Base-by-base conservation (phyloP, 2,329 filamentous ascomycete species). In the Beauveria asiatica region DNA sequence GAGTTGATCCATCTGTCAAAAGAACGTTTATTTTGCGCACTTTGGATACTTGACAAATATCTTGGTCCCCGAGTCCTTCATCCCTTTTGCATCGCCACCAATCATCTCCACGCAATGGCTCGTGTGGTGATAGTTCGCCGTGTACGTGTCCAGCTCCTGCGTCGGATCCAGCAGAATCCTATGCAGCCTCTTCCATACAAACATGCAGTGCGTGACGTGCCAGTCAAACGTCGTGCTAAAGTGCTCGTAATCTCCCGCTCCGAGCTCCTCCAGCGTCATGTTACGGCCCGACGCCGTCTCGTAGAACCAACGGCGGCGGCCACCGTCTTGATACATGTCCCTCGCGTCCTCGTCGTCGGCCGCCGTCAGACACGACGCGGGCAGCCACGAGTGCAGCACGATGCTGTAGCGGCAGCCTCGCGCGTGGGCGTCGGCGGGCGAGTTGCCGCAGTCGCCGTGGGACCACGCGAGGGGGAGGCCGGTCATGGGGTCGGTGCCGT, bases 311-410 rank as follows among this genome's bases (percentile, higher is more conserved):
- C 41, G 37, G 1, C 11, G 52, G 30, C 64, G 65, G 13, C 41
- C 30, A 1, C 30, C 52, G 30, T 55, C 63, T 3, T 42, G 11
- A 48, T 69, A 67, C 65, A 67, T 68, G 37, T 62, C 42, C 39
- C 59, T 61, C 1, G 65, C 65, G 49, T 70, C 68, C 17, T 66
- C 65, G 0, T 60, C 51, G 53, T 67, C 65, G 25, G 55, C 64
- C 4, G 56, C 62, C 2, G 62, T 63, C 10, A 65, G 62, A 39
- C 65, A 67, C 17, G 51, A 25, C 25, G 52, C 51, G 1, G 65
- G 65, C n/a, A 67, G 61, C 65, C 65, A 67, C 2, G 64, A 49
- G 51, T 65, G 65, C n/a, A 65, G 55, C 3, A 66, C 65, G 21
- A 66, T 65, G 52, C 61, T 64, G 57, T 63, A 65, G 6, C 51